phyloP scores from a whole-genome alignment of 192 early-diverging fungal genomes.

The Linnemannia elongata region DNA sequence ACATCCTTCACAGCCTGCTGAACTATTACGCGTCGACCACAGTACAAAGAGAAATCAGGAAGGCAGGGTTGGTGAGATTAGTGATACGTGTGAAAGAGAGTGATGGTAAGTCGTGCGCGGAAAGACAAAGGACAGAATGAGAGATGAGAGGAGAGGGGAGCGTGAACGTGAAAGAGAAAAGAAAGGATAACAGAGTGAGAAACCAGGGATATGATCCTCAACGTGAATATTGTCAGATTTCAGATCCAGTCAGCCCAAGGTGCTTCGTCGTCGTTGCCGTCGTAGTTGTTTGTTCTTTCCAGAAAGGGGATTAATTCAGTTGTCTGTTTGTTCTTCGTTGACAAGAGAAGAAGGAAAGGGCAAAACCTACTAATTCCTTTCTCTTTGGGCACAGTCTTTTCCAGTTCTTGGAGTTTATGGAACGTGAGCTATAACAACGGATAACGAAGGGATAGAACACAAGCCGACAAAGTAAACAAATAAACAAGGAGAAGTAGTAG shows the following conservation, averaged over 20 bases:
- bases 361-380: conserved; percentile 81
- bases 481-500: neutral
- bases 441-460: neutral
- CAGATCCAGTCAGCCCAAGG: neutral
- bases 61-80: neutral
- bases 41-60: neutral
- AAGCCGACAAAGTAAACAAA: neutral
- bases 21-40: conserved; percentile 60
- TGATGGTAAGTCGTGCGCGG: neutral
- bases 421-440: conserved; percentile 67
- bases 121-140: neutral
- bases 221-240: neutral
- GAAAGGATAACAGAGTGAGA: neutral
- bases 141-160: neutral
- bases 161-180: neutral
- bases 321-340: no score
- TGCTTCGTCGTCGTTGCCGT: neutral
- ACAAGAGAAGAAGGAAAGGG: neutral
- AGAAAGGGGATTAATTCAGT: neutral
- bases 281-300: neutral
- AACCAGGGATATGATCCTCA: neutral
- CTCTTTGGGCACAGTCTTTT: conserved; percentile 82
- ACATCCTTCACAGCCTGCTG: conserved; percentile 86
- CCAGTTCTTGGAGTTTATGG: conserved; percentile 87
- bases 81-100: neutral